Conservation (phyloP, 2,329 filamentous ascomycete genomes). For the Hypomyces rosellus region DNA sequence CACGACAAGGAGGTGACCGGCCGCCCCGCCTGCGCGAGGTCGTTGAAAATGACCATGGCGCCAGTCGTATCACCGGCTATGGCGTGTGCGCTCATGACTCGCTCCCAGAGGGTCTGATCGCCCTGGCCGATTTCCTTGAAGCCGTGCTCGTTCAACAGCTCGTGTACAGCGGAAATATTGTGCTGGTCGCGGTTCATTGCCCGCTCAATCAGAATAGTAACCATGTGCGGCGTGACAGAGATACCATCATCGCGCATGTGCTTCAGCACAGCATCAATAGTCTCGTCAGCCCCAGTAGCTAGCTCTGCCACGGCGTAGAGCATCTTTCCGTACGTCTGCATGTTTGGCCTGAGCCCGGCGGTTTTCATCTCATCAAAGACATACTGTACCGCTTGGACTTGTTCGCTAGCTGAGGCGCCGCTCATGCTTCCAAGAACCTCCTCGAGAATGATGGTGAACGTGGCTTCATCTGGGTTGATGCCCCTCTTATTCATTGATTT, state of each 20-base stretch:
- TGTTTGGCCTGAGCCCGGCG: slow-evolving; percentile 52
- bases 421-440: slow-evolving; percentile 41
- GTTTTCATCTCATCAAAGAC: slow-evolving; percentile 53
- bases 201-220: slow-evolving; percentile 65
- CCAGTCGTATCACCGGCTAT: slow-evolving; percentile 41
- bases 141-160: slow-evolving; percentile 52
- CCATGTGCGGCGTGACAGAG: slow-evolving; percentile 57
- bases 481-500: slow-evolving; percentile 50
- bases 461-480: slow-evolving; percentile 57
- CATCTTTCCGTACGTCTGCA: slow-evolving; percentile 61
- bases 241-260: slow-evolving; percentile 53
- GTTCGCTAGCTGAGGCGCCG: slow-evolving; percentile 38
- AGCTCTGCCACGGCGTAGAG: slow-evolving; percentile 46
- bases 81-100: slow-evolving; percentile 62
- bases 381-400: slow-evolving; percentile 44
- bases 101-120: slow-evolving; percentile 64
- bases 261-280: slow-evolving; percentile 54
- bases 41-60: slow-evolving; percentile 44
- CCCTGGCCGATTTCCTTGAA: slow-evolving; percentile 28
- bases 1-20: slow-evolving; percentile 37
- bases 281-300: slow-evolving; percentile 34
- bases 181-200: slow-evolving; percentile 56
- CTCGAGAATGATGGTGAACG: slow-evolving; percentile 67
- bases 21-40: slow-evolving; percentile 33
- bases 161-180: slow-evolving; percentile 52